Percentiles rank a stretch among this genome's conserved stretches.
Conservation (phyloP, 1,284 basidiomycete species). For the Agaricales sp. region DNA sequence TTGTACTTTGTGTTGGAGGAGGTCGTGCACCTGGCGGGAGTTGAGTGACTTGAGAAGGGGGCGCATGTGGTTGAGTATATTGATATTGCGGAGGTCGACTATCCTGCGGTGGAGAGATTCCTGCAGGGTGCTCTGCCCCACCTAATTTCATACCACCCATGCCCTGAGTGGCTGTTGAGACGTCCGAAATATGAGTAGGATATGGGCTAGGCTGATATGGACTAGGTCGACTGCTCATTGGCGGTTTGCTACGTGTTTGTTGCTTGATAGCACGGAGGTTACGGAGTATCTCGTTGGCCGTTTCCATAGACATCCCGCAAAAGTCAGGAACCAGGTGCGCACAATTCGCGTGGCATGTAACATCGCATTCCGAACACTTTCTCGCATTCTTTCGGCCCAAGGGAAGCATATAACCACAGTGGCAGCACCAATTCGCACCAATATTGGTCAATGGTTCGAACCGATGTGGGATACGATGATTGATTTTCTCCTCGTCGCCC, state of each 20-base stretch:
- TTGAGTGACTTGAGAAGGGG: conserved; percentile 20
- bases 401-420: conserved; percentile 97
- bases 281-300: conserved; percentile 87
- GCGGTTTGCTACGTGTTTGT: conserved; percentile 34
- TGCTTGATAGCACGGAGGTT: conserved; percentile 83
- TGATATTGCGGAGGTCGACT: conserved; percentile 20
- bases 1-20: conserved; percentile 14
- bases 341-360: conserved; percentile 97
- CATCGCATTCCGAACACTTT: conserved; percentile 91
- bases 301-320: conserved; percentile 99
- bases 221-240: conserved; percentile 10
- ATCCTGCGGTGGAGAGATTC: conserved; percentile 21
- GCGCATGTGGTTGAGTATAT: conserved; percentile 24
- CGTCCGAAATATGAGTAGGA: not conserved
- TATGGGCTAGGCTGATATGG: not conserved
- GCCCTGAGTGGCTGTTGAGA: conserved; percentile 20
- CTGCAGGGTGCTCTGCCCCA: conserved; percentile 21
- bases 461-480: conserved; percentile 97
- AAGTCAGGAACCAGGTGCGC: conserved; percentile 98
- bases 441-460: conserved; percentile 98
- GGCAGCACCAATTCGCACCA: conserved; percentile 99
- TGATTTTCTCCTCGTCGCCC: conserved; percentile 97
- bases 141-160: conserved; percentile 44
- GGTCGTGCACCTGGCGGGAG: conserved; percentile 36
- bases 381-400: conserved; percentile 95